Evolutionary conservation across 192 early-diverging fungal species (phyloP).

Genomic region (Glomus cerebriforme): DNA sequence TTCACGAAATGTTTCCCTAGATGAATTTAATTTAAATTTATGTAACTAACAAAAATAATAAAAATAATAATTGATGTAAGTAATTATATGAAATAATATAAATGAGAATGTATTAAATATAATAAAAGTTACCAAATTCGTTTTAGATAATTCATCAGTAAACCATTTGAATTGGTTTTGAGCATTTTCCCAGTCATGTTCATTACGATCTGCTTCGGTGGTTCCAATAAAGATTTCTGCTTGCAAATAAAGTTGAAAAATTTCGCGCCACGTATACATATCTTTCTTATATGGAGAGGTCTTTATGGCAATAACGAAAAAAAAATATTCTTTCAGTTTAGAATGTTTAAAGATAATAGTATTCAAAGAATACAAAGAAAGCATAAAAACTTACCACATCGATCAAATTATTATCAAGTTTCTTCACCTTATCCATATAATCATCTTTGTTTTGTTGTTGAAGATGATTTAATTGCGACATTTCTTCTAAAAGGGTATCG

Average conservation of each 20-base stretch:
- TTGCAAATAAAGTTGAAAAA: conserved; percentile 70
- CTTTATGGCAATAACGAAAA: conserved; percentile 29
- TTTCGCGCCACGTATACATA: conserved; percentile 71
- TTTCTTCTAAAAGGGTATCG: conserved; percentile 56
- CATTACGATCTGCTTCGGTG: conserved; percentile 58
- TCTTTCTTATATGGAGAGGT: conserved; percentile 76
- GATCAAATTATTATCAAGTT: conserved; percentile 54
- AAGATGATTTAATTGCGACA: conserved; percentile 59
- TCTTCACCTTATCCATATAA: conserved; percentile 57
- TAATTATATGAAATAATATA: neutral
- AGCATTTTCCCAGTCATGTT: conserved; percentile 53
- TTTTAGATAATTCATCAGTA: conserved; percentile 48
- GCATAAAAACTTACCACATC: conserved; percentile 36
- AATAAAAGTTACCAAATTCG: conserved; percentile 43
- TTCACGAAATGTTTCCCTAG: neutral
- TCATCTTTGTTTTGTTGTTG: conserved; percentile 52
- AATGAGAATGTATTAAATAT: conserved; percentile 32
- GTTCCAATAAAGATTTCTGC: conserved; percentile 69
- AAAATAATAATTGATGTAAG: no score
- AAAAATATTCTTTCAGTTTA: neutral
- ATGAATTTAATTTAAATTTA: neutral
- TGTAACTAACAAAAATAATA: neutral
- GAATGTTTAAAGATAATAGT: neutral
- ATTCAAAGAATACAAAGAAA: neutral
- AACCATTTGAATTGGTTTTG: conserved; percentile 66